Conservation (phyloP, 2,329 filamentous ascomycete species). For the Microdochium bolleyi region DNA sequence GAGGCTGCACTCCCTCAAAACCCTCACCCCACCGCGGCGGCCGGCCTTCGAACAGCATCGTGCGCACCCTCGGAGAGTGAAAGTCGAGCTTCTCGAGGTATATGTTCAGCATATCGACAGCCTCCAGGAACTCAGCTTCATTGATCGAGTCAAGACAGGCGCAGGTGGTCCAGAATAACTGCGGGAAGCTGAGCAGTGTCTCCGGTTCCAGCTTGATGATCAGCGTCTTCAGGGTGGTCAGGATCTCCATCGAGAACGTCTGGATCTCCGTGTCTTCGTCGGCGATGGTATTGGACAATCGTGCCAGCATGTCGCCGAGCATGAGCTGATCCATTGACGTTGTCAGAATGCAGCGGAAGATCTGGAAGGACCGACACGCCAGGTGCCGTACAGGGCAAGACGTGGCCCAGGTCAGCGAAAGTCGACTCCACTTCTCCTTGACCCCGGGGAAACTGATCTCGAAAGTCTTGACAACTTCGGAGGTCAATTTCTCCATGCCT, state of each 20-base stretch:
- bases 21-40: conserved; percentile 81
- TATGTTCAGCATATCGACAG: conserved; percentile 82
- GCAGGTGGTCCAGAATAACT: conserved; percentile 96
- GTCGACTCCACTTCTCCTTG: conserved; percentile 82
- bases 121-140: conserved; percentile 88
- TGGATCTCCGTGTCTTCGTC: conserved; percentile 93
- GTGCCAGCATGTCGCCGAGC: conserved; percentile 93
- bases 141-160: conserved; percentile 96
- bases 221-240: conserved; percentile 87
- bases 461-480: conserved; percentile 78
- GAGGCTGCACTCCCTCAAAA: conserved; percentile 78
- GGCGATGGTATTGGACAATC: conserved; percentile 92
- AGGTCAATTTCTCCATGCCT: conserved; percentile 79
- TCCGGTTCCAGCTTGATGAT: conserved; percentile 76
- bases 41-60: conserved; percentile 66
- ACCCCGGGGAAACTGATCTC: conserved; percentile 76
- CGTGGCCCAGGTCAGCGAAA: conserved; percentile 91
- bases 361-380: conserved; percentile 93
- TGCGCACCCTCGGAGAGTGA: conserved; percentile 58
- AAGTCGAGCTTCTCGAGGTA: conserved; percentile 81
- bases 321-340: conserved; percentile 77
- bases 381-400: conserved; percentile 92
- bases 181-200: conserved; percentile 81
- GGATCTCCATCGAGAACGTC: conserved; percentile 94
- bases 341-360: conserved; percentile 89